Evolutionary conservation across 2,329 filamentous ascomycete species (phyloP), one percentile per base, ranked within the genome.

Genomic region (Colletotrichum navitas): DNA sequence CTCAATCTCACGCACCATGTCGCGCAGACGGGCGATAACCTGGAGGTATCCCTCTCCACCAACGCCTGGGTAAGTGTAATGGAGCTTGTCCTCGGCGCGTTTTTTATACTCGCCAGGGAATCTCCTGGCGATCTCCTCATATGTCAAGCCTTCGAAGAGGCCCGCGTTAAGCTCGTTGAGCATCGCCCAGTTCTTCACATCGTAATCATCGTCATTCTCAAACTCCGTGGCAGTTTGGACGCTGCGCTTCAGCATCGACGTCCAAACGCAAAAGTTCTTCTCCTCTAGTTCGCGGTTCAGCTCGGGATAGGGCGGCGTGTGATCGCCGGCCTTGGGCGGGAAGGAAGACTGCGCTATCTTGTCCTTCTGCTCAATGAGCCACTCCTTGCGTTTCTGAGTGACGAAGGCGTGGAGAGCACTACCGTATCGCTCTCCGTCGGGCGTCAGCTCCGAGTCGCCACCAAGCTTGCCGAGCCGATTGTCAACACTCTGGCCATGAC

Each of bases 251-350:
- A 99, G 89, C 95, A 98, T 98, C 2, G 94, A 97, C 0, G 95
- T 98, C 96, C 96, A 99, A 21, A 99, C 94, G 80, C 96, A 99
- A 79, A 98, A 98, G 79, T 94, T 94, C 84, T 97, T 97, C 77
- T 93, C 88, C 39, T 92, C 89, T 39, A 91, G 84, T 60, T 92
- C 91, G 61, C 87, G 87, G 73, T 90, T 87, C 76, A 92, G 91
- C 79, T 97, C 94, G 0, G 96, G 96, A 78, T 99, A 98, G 0
- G 96, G 96, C 5, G 96, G 96, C 0, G 96, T 98, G 75, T 93
- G 93, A 81, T 98, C 95, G 68, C 96, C 96, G 0, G 95, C 92
- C 52, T 91, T 88, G 1, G 96, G 95, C n/a, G 96, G 95, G 81
- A 97, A 97, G 69, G 93, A 92, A 1, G 91, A 92, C 74, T 92